Base-by-base conservation (phyloP, 2,329 filamentous ascomycete genomes). In the Colletotrichum gigasporum region DNA sequence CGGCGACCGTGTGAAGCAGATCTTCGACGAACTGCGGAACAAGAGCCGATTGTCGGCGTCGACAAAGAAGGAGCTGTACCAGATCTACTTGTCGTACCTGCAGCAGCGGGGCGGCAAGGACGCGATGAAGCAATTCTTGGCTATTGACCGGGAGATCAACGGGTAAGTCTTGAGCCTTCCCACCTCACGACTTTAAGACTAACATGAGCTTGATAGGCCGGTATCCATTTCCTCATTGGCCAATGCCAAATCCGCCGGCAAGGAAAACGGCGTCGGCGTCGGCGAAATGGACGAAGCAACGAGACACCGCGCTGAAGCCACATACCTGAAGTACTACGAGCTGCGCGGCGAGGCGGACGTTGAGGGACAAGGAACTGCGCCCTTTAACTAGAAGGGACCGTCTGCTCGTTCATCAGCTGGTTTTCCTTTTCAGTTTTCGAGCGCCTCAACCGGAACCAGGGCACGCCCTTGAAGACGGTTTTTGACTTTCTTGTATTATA, bases 81-180 rank as follows among this genome's bases (percentile, higher is more conserved):
- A 92, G 66, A 81, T 85, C 58, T 99, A 98, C 76, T 88, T 97
- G 82, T 82, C 85, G 11, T 97, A 96, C 73, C 83, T 99, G 34
- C 87, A 97, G 67, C 90, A 96, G 70, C 85, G 92, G 56, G 94
- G 95, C 12, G 90, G 88, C 65, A 92, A 94, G 75, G 88, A 94
- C 30, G 87, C 93, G 2, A 95, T 96, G 80, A 93, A 94, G 78
- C 91, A 94, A 71, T 97, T 94, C 75, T 83, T 97, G 73, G 81
- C 85, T 63, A 82, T 98, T 34, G 95, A 99, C 74, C 87, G 90
- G 42, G 92, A 97, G 75, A 87, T 97, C 64, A 96, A 96, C 75
- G 96, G 96, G 89, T 90, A 80, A 77, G 87, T 72, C n/a, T 72
- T n/a, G 10, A 42, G n/a, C 14, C 30, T 41, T 35, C 32, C 9